A percentile compares a stretch with the other conserved stretches of the same genome.
Conservation (phyloP, 192 early-diverging fungal species). For the Coemansia sp. region DNA sequence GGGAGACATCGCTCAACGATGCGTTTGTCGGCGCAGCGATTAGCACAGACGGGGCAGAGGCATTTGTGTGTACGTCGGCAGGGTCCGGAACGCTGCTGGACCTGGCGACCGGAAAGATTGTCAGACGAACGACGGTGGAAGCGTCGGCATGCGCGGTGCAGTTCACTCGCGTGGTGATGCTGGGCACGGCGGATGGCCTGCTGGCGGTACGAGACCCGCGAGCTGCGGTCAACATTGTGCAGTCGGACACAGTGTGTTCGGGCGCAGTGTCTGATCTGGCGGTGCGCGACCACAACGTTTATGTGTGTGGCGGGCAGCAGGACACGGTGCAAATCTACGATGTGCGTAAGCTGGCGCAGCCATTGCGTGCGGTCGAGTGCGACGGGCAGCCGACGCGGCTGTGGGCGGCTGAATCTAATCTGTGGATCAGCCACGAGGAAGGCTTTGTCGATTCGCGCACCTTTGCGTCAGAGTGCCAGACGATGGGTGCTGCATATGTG, state of each 20-base stretch:
- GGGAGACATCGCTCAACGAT: conserved; percentile 56
- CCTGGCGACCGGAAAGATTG: conserved; percentile 22
- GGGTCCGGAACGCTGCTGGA: conserved; percentile 39
- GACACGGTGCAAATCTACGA: conserved; percentile 30
- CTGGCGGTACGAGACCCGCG: conserved; percentile 38
- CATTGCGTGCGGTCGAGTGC: conserved; percentile 13
- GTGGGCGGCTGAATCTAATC: conserved; percentile 11
- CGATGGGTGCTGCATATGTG: not conserved
- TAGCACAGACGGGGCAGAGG: conserved; percentile 27
- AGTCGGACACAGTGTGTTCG: conserved; percentile 9
- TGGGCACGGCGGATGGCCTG: conserved; percentile 26
- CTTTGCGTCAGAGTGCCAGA: not conserved
- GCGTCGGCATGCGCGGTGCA: conserved; percentile 12
- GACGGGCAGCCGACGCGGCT: conserved; percentile 49
- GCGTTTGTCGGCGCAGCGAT: conserved; percentile 30
- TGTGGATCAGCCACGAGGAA: conserved; percentile 34
- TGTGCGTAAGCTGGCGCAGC: conserved; percentile 22
- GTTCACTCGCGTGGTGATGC: conserved; percentile 7
- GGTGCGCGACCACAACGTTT: not conserved
- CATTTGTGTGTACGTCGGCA: conserved; percentile 37
- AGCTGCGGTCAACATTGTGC: conserved; percentile 8
- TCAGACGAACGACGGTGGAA: conserved; percentile 17
- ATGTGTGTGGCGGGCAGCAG: conserved; percentile 23
- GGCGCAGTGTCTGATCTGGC: conserved; percentile 30
- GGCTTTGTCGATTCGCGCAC: conserved; percentile 29